Evolutionary conservation across 768 basidiomycete genomes (phyloP).

Genomic region (Boletus reticulatus): DNA sequence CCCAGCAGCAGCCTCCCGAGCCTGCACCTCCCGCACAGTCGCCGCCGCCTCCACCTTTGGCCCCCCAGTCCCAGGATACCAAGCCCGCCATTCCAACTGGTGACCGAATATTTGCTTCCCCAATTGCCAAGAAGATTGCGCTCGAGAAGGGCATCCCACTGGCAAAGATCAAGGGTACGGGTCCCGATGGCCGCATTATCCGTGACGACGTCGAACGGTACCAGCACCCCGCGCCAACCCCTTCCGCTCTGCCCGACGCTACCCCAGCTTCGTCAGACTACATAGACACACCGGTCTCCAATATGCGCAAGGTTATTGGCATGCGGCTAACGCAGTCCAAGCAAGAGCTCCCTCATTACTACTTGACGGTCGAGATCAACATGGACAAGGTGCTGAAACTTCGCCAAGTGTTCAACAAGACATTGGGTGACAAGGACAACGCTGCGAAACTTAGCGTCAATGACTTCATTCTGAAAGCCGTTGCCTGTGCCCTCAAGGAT

Average conservation of each 20-base stretch:
- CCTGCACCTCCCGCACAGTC: constrained; percentile 40
- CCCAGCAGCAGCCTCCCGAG: constrained; percentile 40
- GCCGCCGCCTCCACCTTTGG: constrained; percentile 33
- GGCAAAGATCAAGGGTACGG: constrained; percentile 85
- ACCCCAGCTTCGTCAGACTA: constrained; percentile 68
- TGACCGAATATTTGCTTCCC: constrained; percentile 90
- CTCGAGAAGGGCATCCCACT: constrained; percentile 92
- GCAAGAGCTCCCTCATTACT: constrained; percentile 95
- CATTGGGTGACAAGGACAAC: constrained; percentile 84
- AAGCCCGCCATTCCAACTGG: constrained; percentile 61
- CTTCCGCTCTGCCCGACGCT: constrained; percentile 42
- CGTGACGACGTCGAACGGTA: constrained; percentile 94
- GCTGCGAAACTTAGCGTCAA: constrained; percentile 93
- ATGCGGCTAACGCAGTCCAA: constrained; percentile 89
- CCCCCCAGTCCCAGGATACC: constrained; percentile 37
- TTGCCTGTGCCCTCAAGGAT: constrained; percentile 85
- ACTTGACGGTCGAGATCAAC: constrained; percentile 90
- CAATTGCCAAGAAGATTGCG: constrained; percentile 96
- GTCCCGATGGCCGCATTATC: constrained; percentile 91
- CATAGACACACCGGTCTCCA: constrained; percentile 85
- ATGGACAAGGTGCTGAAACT: constrained; percentile 97
- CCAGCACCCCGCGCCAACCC: constrained; percentile 51
- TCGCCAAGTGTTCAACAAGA: constrained; percentile 93
- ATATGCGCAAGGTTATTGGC: constrained; percentile 95
- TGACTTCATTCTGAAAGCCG: constrained; percentile 97